These are phyloP conservation scores for Rhizoclosmatium sp. DNA, from an alignment of 192 early-diverging fungal genomes.

Conservation along the genomic window DNA sequence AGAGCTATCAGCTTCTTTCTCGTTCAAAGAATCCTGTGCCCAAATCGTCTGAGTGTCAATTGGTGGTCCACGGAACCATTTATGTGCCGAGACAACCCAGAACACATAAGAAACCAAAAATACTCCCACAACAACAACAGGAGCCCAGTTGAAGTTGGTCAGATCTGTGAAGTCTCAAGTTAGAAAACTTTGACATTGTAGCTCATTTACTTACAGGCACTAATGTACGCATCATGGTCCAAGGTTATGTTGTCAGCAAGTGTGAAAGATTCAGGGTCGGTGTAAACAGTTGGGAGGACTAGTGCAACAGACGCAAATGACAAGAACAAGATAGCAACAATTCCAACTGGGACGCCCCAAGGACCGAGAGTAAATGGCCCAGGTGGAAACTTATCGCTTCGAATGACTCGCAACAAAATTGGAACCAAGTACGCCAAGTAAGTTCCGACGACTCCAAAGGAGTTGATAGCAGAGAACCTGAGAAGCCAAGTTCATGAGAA, in stretches of 20 bases:
- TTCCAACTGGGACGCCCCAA: conserved; percentile 25
- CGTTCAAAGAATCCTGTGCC: not conserved
- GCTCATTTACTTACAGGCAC: conserved; percentile 22
- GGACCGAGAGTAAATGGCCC: conserved; percentile 30
- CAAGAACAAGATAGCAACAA: conserved; percentile 23
- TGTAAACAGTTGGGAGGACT: conserved; percentile 38
- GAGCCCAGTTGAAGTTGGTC: conserved; percentile 39
- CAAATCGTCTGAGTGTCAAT: conserved; percentile 24
- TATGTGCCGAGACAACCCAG: conserved; percentile 16
- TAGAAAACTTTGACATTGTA: not conserved
- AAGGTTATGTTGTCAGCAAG: conserved; percentile 19
- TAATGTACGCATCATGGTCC: conserved; percentile 24
- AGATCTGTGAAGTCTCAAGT: not conserved
- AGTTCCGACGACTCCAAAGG: conserved; percentile 37
- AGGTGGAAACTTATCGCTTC: conserved; percentile 13
- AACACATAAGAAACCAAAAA: conserved; percentile 24
- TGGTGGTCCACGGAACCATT: conserved; percentile 38
- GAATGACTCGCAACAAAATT: conserved; percentile 25
- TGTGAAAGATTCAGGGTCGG: not conserved
- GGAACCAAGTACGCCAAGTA: conserved; percentile 33
- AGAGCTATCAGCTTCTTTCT: too few species aligned
- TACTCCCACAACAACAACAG: conserved; percentile 28
- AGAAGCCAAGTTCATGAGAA: too few species aligned
- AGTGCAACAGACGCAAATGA: conserved; percentile 19
- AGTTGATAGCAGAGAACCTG: conserved; percentile 28